These are phyloP conservation scores for Wickerhamia fluorescens DNA, from an alignment of 805 yeast genomes.

Conservation along the genomic window DNA sequence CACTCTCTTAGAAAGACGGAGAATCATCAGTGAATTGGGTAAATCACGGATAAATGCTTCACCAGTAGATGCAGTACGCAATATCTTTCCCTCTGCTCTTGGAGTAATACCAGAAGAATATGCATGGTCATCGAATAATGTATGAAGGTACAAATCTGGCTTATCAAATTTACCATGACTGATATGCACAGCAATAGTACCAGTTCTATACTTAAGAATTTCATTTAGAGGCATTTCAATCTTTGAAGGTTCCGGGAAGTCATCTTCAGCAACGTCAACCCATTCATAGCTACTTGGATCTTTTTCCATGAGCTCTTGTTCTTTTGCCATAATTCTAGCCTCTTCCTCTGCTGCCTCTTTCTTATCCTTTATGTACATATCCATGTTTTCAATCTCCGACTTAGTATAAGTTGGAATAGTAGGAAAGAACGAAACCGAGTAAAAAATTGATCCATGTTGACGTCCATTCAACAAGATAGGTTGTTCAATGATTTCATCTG, in stretches of 20 bases:
- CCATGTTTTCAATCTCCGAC: slow-evolving; percentile 44
- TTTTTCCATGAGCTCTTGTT: slow-evolving; percentile 45
- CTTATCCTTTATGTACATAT: slow-evolving; percentile 33
- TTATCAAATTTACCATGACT: slow-evolving; percentile 41
- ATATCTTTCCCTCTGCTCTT: slow-evolving; percentile 38
- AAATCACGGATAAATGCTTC: slow-evolving; percentile 66
- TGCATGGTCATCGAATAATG: slow-evolving; percentile 57
- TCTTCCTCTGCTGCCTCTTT: slow-evolving; percentile 17
- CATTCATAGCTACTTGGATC: slow-evolving; percentile 61
- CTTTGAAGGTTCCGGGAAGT: slow-evolving; percentile 31
- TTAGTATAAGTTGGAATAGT: slow-evolving; percentile 55
- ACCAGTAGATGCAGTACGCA: slow-evolving; percentile 42
- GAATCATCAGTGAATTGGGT: slow-evolving; percentile 47
- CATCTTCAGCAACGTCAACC: slow-evolving; percentile 40
- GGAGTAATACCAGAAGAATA: slow-evolving; percentile 52
- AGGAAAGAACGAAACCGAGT: slow-evolving; percentile 61
- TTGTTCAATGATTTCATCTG: slow-evolving; percentile 38
- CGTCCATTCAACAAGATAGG: slow-evolving; percentile 34
- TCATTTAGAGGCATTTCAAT: slow-evolving; percentile 44
- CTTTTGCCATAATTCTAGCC: slow-evolving; percentile 39
- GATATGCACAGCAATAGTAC: slow-evolving; percentile 52
- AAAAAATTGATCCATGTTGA: slow-evolving; percentile 42
- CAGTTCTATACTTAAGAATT: slow-evolving; percentile 51
- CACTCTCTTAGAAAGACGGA: slow-evolving; percentile 51
- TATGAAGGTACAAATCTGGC: slow-evolving; percentile 47